Evolutionary conservation across 768 basidiomycete genomes (phyloP).

Genomic region (Pleurotus citrinopileatus): DNA sequence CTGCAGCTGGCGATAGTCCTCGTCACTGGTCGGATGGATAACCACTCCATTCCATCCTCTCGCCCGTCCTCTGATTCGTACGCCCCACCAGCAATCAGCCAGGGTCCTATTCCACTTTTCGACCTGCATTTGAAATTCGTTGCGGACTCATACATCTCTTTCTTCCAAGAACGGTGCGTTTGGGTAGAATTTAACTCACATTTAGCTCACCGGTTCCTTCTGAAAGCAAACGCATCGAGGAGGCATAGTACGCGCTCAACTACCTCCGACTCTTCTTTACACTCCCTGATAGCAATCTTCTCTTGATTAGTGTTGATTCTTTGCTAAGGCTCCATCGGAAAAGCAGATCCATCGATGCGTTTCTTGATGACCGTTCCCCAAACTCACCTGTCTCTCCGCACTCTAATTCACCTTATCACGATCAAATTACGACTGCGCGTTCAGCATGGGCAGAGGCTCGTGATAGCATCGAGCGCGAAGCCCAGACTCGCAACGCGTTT

Average conservation of each 20-base stretch:
- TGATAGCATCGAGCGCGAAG: conserved; percentile 86
- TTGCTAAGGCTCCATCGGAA: conserved; percentile 72
- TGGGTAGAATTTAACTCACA: conserved; percentile 10
- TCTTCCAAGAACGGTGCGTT: conserved; percentile 82
- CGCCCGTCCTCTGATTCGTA: conserved; percentile 6
- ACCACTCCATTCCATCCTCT: conserved; percentile 2
- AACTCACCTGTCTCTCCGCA: conserved; percentile 3
- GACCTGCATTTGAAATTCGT: conserved; percentile 68
- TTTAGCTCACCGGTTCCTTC: conserved; percentile 15
- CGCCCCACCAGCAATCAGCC: conserved; percentile 12
- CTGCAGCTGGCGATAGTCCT: too few species aligned
- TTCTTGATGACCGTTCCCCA: conserved; percentile 60
- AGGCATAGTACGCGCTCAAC: conserved; percentile 61
- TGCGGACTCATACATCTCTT: conserved; percentile 74
- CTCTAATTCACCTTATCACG: conserved; percentile 12
- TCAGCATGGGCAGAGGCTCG: conserved; percentile 81
- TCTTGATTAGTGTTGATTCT: conserved; percentile 59
- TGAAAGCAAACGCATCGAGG: conserved; percentile 78
- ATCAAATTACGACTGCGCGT: conserved; percentile 60
- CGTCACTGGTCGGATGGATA: too few species aligned
- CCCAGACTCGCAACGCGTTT: conserved; percentile 79
- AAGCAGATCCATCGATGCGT: conserved; percentile 65
- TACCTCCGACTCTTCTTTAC: neutral
- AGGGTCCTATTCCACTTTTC: conserved; percentile 67
- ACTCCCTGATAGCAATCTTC: conserved; percentile 1